A percentile compares a stretch with the other conserved stretches of the same genome.
Evolutionary conservation across 1,139 yeast genomes (phyloP).

Genomic region (Arxiozyma heterogenica): DNA sequence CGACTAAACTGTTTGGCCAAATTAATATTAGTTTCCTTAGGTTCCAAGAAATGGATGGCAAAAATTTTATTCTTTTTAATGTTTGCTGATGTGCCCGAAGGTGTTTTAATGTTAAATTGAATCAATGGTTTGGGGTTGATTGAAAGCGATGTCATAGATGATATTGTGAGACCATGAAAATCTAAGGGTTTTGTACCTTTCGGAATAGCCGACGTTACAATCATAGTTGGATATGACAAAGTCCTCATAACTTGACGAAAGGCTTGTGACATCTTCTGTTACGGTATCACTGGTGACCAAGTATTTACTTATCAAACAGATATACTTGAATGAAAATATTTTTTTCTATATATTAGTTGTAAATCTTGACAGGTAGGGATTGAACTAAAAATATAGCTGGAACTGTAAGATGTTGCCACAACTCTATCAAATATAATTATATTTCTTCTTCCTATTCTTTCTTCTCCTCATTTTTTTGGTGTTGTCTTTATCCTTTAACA

Average conservation of each 20-base stretch:
- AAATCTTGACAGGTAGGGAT: not conserved
- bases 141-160: conserved; percentile 73
- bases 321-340: not conserved
- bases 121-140: conserved; percentile 63
- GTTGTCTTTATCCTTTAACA: not conserved
- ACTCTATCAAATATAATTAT: not conserved
- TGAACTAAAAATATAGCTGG: not conserved
- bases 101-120: conserved; percentile 75
- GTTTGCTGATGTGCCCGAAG: conserved; percentile 64
- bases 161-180: conserved; percentile 64
- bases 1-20: conserved; percentile 54
- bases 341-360: too few relatives aligned
- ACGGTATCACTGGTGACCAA: not conserved
- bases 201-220: conserved; percentile 32
- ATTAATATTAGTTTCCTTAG: conserved; percentile 42
- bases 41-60: conserved; percentile 71
- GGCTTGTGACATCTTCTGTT: conserved; percentile 2
- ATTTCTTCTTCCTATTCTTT: not conserved
- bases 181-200: conserved; percentile 14
- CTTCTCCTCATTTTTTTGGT: too few relatives aligned
- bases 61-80: conserved; percentile 47
- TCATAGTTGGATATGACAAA: conserved; percentile 35
- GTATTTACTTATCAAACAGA: not conserved
- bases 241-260: conserved; percentile 35
- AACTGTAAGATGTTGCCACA: not conserved